Base-by-base conservation (phyloP, 108 stramenopile genomes). In the Craspedostauros australis region DNA sequence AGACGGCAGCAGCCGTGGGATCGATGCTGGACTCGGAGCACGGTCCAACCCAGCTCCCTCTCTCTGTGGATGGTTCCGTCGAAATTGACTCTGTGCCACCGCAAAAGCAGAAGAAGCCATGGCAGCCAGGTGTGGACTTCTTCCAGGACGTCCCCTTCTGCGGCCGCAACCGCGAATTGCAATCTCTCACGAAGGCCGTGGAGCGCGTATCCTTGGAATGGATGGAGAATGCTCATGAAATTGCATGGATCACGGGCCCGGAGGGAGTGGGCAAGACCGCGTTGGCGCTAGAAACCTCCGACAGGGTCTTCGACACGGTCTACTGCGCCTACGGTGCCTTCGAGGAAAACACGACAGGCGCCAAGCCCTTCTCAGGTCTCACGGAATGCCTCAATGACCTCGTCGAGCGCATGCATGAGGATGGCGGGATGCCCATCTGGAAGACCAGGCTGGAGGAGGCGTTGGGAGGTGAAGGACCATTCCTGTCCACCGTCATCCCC, bases 381-480 rank as follows among this genome's bases (percentile, higher is more conserved):
- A 16, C 40, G 1, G 60, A 62, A 15, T 50, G 39, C 24, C 26
- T 62, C 43, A 48, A 42, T 42, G 50, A 62, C 32, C 30, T 62
- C 1, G 15, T 38, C 22, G 11, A 36, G 7, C 20, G 38, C n/a
- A 7, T 4, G 4, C 14, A 26, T 7, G 36, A 44, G 32, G 14
- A 39, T 14, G 46, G 46, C 20, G 38, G 34, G n/a, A 41, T 22
- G 7, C 20, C 39, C 16, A 36, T 62, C 21, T 62, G 60, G 60
- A 47, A 62, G 18, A 4, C 21, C 0, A 41, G 60, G 0, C 15
- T 62, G 39, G 50, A 62, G 1, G 60, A 62, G 33, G 50, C 60
- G 9, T 42, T 62, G 49, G 60, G 50, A 22, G 60, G 60, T 2
- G 60, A 62, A 51, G 60, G 46, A 29, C 50, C 60, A 30, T 43